Evolutionary conservation across 2,329 filamentous ascomycete genomes (phyloP).

Genomic region (Cladosporium velox): DNA sequence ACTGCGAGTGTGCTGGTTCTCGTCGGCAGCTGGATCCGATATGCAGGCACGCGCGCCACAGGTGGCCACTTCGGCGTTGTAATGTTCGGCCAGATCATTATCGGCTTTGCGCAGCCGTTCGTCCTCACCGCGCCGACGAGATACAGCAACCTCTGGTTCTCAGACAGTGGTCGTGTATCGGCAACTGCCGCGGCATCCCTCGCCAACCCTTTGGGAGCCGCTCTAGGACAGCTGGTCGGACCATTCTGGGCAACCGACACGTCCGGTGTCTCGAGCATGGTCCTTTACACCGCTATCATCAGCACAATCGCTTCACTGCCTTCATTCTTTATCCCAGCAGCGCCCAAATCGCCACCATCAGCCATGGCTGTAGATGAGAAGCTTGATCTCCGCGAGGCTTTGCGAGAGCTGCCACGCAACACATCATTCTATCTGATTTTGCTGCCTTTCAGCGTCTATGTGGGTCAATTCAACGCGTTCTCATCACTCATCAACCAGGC

Average conservation of each 20-base stretch:
- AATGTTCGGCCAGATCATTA: constrained; percentile 90
- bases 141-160: constrained; percentile 96
- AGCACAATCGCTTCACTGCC: constrained; percentile 68
- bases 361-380: constrained; percentile 61
- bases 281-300: constrained; percentile 55
- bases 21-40: constrained; percentile 78
- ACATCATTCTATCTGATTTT: constrained; percentile 79
- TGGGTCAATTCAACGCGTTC: constrained; percentile 90
- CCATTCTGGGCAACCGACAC: constrained; percentile 70
- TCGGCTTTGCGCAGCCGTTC: constrained; percentile 88
- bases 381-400: constrained; percentile 55
- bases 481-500: constrained; percentile 90
- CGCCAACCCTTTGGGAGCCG: constrained; percentile 87
- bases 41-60: constrained; percentile 37
- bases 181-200: constrained; percentile 84
- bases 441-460: constrained; percentile 78
- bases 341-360: constrained; percentile 75
- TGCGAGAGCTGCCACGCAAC: constrained; percentile 53
- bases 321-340: constrained; percentile 75
- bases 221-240: constrained; percentile 82
- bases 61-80: constrained; percentile 64
- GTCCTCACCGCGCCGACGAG: constrained; percentile 84
- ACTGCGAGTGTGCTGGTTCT: constrained; percentile 72
- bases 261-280: constrained; percentile 72
- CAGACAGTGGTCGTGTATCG: constrained; percentile 75